Conservation (phyloP, 345 rosid species). For the Erucastrum elatum region DNA sequence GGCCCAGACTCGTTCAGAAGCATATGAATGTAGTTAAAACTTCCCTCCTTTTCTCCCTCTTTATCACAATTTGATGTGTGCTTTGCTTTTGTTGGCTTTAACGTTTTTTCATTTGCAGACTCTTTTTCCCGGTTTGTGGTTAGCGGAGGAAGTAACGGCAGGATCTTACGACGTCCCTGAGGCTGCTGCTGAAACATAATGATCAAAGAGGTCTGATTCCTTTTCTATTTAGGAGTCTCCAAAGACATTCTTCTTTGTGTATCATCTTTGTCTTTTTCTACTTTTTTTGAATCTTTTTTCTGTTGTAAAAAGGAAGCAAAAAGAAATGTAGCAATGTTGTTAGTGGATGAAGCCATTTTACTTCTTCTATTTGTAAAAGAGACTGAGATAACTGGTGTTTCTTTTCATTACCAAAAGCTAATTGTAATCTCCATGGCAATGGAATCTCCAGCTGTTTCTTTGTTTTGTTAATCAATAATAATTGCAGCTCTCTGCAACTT, state of each 20-base stretch:
- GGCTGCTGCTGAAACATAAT: constrained; percentile 44
- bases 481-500: constrained; percentile 34
- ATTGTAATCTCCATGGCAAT: constrained; percentile 40
- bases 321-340: constrained; percentile 34
- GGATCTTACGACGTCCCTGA: constrained; percentile 60
- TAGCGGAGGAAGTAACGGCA: constrained; percentile 53
- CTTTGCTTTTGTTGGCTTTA: background rate
- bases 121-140: constrained; percentile 62
- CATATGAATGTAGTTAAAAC: constrained; percentile 52
- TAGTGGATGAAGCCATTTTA: constrained; percentile 33
- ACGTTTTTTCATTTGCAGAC: constrained; percentile 41
- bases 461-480: constrained; percentile 26
- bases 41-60: background rate
- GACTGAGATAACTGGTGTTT: constrained; percentile 22
- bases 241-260: constrained; percentile 20
- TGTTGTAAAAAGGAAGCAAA: constrained; percentile 36
- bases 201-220: background rate
- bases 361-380: constrained; percentile 32
- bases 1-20: constrained; percentile 59
- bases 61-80: background rate
- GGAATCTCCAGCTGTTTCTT: constrained; percentile 32
- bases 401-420: constrained; percentile 31
- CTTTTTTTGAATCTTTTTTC: background rate
- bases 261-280: constrained; percentile 20
- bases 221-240: background rate